These are phyloP conservation scores for Ganoderma meredithae DNA, from an alignment of 1,284 basidiomycete genomes.

Conservation along the genomic window DNA sequence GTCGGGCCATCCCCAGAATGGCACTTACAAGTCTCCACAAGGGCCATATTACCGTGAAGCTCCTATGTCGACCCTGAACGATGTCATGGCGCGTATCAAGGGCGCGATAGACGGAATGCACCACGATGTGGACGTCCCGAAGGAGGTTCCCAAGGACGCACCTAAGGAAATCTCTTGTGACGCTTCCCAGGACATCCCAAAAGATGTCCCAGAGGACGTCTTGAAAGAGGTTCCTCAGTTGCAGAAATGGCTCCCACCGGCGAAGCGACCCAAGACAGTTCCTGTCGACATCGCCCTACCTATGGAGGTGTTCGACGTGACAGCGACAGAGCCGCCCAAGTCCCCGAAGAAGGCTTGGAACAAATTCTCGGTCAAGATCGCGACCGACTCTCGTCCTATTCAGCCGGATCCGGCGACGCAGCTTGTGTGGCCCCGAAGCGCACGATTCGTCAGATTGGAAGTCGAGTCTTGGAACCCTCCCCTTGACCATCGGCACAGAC, in stretches of 20 bases:
- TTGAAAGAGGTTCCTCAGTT: constrained; percentile 33
- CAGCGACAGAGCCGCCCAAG: constrained; percentile 57
- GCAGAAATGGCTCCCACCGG: constrained; percentile 63
- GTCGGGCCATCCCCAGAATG: constrained; percentile 27
- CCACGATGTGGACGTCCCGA: constrained; percentile 33
- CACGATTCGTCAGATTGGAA: constrained; percentile 63
- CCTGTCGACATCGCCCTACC: constrained; percentile 45
- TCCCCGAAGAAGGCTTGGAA: constrained; percentile 66
- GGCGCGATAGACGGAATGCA: constrained; percentile 83
- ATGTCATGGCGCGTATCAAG: constrained; percentile 89
- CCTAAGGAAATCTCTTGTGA: constrained; percentile 33
- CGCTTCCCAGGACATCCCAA: constrained; percentile 32
- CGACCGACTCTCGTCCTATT: constrained; percentile 50
- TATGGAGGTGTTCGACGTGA: constrained; percentile 57
- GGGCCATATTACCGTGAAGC: constrained; percentile 64
- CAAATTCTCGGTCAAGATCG: constrained; percentile 63
- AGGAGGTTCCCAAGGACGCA: constrained; percentile 33
- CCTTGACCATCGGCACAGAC: constrained; percentile 67
- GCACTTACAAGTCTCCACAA: constrained; percentile 40
- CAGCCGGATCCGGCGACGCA: constrained; percentile 58
- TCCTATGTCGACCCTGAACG: constrained; percentile 80
- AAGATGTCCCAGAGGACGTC: constrained; percentile 32
- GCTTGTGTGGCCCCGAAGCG: constrained; percentile 48
- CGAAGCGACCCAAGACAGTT: constrained; percentile 48
- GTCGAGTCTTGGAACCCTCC: constrained; percentile 81